phyloP scores from a whole-genome alignment of 345 rosid species.

The Ceriops zippeliana region DNA sequence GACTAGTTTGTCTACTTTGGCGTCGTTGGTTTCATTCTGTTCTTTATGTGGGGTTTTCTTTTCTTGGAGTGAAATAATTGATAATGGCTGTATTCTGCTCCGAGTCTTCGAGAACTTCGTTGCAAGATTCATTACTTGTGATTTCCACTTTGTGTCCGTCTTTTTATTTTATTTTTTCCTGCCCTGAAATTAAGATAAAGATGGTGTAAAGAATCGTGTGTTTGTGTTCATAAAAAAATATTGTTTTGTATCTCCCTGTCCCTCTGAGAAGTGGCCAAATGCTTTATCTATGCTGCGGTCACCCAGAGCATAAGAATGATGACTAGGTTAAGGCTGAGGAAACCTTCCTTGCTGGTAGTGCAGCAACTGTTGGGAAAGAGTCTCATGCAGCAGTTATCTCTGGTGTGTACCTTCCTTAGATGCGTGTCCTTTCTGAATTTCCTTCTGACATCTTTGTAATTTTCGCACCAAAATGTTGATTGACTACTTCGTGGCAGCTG shows the following conservation, averaged over 20 bases:
- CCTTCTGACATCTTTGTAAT: slow-evolving; percentile 3
- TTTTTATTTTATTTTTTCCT: not conserved
- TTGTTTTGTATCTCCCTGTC: too few species aligned
- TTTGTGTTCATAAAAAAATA: not conserved
- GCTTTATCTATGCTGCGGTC: slow-evolving; percentile 92
- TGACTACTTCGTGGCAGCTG: not conserved
- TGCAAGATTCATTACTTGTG: slow-evolving; percentile 58
- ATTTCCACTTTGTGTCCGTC: not conserved
- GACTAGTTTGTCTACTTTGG: not conserved
- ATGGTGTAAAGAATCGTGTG: not conserved
- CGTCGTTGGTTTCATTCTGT: not conserved
- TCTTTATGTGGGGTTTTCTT: not conserved
- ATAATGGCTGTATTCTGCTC: slow-evolving; percentile 15
- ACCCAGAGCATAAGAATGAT: slow-evolving; percentile 93
- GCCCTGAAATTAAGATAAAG: too few species aligned
- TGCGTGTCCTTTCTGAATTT: not conserved
- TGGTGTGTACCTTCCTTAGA: slow-evolving; percentile 43
- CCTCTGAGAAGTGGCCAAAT: slow-evolving; percentile 61
- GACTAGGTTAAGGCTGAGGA: slow-evolving; percentile 99
- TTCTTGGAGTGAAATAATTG: not conserved
- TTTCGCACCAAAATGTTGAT: not conserved
- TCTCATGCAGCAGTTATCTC: slow-evolving; percentile 85
- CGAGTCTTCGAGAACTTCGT: slow-evolving; percentile 80
- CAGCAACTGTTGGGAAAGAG: slow-evolving; percentile 90
- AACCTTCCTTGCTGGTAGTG: slow-evolving; percentile 55